phyloP scores from a whole-genome alignment of 176 grass and related monocot species.

The Oryza coarctata region DNA sequence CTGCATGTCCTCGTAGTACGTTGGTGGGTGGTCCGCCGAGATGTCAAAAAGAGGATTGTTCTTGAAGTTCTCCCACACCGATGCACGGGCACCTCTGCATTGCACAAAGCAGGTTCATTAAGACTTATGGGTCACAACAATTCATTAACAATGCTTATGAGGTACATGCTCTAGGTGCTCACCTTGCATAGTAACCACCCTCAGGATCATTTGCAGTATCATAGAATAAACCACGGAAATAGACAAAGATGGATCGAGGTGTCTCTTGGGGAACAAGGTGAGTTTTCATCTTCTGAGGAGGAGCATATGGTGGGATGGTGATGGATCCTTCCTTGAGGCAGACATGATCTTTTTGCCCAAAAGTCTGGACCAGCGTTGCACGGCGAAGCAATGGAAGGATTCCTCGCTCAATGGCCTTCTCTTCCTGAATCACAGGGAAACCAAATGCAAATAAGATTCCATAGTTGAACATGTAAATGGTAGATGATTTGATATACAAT shows the following conservation, averaged over 20 bases:
- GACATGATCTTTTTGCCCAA: conserved; percentile 75
- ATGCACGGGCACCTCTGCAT: conserved; percentile 62
- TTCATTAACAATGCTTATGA: conserved; percentile 9
- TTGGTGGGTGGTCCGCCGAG: conserved; percentile 61
- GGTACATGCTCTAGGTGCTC: not conserved
- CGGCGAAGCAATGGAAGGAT: conserved; percentile 66
- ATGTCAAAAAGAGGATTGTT: conserved; percentile 77
- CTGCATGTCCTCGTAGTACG: conserved; percentile 85
- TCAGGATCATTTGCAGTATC: conserved; percentile 62
- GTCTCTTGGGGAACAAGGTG: conserved; percentile 59
- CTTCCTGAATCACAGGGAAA: conserved; percentile 43
- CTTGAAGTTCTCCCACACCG: conserved; percentile 77
- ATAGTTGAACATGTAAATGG: not conserved
- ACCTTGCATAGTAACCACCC: conserved; percentile 76
- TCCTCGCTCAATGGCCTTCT: conserved; percentile 57
- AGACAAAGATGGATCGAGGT: conserved; percentile 66
- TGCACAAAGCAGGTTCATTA: conserved; percentile 11
- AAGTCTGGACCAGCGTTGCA: conserved; percentile 60
- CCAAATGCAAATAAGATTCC: not conserved
- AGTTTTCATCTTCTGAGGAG: conserved; percentile 66
- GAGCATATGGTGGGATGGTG: conserved; percentile 71
- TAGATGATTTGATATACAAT: not conserved
- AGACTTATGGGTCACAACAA: not conserved
- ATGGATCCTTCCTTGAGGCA: conserved; percentile 70
- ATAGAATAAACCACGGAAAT: conserved; percentile 66